Evolutionary conservation across 2,329 filamentous ascomycete species (phyloP).

Genomic region (Aspergillus pseudoterreus): DNA sequence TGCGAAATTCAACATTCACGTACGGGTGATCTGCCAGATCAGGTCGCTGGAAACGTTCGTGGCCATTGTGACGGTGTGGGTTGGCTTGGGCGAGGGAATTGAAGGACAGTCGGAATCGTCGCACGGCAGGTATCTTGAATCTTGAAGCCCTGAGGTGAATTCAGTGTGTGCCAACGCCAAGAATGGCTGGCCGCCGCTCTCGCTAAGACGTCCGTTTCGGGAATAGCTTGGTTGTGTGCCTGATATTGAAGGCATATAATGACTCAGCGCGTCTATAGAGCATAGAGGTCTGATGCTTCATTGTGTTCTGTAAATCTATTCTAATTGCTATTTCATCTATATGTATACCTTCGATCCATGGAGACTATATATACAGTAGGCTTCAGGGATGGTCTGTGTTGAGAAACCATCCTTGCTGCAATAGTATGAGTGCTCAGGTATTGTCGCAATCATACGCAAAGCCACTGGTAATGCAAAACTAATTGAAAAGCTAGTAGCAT

Average conservation of each 20-base stretch:
- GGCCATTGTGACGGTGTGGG: conserved; percentile 36
- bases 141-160: conserved; percentile 10
- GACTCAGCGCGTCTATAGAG: not conserved
- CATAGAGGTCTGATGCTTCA: too few relatives aligned
- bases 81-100: conserved; percentile 17
- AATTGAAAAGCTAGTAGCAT: too few relatives aligned
- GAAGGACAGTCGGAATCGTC: conserved; percentile 21
- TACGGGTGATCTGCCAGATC: conserved; percentile 93
- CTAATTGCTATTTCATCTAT: too few relatives aligned
- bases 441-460: too few relatives aligned
- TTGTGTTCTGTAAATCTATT: too few relatives aligned
- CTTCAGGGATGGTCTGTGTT: too few relatives aligned
- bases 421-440: too few relatives aligned
- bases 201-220: conserved; percentile 38
- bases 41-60: conserved; percentile 81
- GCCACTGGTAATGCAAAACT: too few relatives aligned
- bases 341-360: too few relatives aligned
- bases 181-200: conserved; percentile 25
- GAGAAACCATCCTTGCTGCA: too few relatives aligned
- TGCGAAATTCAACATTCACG: conserved; percentile 44
- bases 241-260: conserved; percentile 10
- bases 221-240: conserved; percentile 23
- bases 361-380: too few relatives aligned
- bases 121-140: conserved; percentile 10
- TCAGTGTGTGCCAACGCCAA: conserved; percentile 29